Evolutionary conservation across 192 early-diverging fungal genomes (phyloP).

Genomic region (Spizellomyces sp.): DNA sequence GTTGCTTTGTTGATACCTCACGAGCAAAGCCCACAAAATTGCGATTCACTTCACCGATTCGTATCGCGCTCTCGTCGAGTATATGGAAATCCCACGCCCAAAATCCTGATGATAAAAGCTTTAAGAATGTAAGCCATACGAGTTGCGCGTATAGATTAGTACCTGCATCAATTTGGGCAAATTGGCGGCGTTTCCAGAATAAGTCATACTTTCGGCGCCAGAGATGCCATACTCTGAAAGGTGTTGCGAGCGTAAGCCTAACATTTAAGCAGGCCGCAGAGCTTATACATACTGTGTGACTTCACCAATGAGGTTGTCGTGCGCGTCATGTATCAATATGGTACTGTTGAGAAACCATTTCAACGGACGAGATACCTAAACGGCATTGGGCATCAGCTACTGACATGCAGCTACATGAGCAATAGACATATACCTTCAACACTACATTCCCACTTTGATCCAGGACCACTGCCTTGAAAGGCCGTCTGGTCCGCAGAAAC

Average conservation of each 20-base stretch:
- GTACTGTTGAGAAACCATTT: slow-evolving; percentile 74
- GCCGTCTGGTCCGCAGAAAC: slow-evolving; percentile 71
- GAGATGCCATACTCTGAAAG: slow-evolving; percentile 69
- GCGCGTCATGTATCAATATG: slow-evolving; percentile 65
- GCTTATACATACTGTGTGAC: slow-evolving; percentile 62
- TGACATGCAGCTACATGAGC: no score
- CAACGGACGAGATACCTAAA: slow-evolving; percentile 58
- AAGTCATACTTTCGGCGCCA: slow-evolving; percentile 82
- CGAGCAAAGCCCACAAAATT: slow-evolving; percentile 83
- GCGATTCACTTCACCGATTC: slow-evolving; percentile 67
- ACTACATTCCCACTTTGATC: slow-evolving; percentile 72
- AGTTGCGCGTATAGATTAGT: neutral
- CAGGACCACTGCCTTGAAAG: slow-evolving; percentile 73
- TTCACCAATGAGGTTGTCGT: slow-evolving; percentile 73
- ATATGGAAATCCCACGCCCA: slow-evolving; percentile 82
- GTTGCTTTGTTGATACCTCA: slow-evolving; percentile 36
- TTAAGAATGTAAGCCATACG: neutral
- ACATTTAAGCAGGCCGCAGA: neutral
- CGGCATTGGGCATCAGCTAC: no score
- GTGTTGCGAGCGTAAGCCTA: neutral
- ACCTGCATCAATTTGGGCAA: slow-evolving; percentile 39
- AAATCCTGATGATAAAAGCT: slow-evolving; percentile 44
- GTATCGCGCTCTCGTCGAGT: slow-evolving; percentile 51
- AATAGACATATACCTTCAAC: slow-evolving; percentile 54
- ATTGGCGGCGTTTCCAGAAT: slow-evolving; percentile 63